These are phyloP conservation scores for Arxiozyma slooffiae DNA, from an alignment of 1,139 yeast species.

Conservation along the genomic window DNA sequence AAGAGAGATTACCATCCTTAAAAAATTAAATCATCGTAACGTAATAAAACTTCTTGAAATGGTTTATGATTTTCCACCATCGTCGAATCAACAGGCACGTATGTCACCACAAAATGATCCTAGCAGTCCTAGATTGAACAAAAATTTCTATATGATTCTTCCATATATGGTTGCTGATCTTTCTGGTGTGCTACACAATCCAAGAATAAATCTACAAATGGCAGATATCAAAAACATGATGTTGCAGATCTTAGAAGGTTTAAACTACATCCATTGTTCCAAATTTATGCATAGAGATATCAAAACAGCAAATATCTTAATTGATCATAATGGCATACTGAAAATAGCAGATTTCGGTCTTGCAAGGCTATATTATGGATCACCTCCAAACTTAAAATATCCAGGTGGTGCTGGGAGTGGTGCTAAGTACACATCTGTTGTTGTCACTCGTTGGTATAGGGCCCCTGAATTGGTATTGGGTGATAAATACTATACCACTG, in stretches of 20 bases:
- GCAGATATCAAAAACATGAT: slow-evolving; percentile 77
- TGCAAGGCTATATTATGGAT: slow-evolving; percentile 73
- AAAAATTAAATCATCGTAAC: slow-evolving; percentile 58
- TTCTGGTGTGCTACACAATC: slow-evolving; percentile 85
- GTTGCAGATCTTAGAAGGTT: slow-evolving; percentile 68
- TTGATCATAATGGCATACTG: slow-evolving; percentile 65
- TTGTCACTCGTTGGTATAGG: slow-evolving; percentile 94
- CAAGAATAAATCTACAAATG: slow-evolving; percentile 49
- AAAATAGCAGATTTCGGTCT: slow-evolving; percentile 92
- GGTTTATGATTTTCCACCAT: slow-evolving; percentile 51
- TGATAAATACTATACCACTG: slow-evolving; percentile 77
- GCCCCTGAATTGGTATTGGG: slow-evolving; percentile 90
- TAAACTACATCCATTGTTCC: slow-evolving; percentile 68
- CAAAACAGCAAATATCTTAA: slow-evolving; percentile 83
- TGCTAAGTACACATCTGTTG: slow-evolving; percentile 74
- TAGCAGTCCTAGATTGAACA: slow-evolving; percentile 10
- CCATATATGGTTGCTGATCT: slow-evolving; percentile 93
- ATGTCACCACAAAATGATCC: not conserved
- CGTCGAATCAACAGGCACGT: slow-evolving; percentile 4
- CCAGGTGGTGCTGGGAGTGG: slow-evolving; percentile 60
- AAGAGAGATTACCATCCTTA: slow-evolving; percentile 80
- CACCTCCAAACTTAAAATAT: slow-evolving; percentile 44
- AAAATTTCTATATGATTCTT: slow-evolving; percentile 69
- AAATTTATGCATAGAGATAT: slow-evolving; percentile 79
- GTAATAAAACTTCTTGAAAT: slow-evolving; percentile 73